Evolutionary conservation across 2,329 filamentous ascomycete species (phyloP).

Genomic region (Cladosporium sp.): DNA sequence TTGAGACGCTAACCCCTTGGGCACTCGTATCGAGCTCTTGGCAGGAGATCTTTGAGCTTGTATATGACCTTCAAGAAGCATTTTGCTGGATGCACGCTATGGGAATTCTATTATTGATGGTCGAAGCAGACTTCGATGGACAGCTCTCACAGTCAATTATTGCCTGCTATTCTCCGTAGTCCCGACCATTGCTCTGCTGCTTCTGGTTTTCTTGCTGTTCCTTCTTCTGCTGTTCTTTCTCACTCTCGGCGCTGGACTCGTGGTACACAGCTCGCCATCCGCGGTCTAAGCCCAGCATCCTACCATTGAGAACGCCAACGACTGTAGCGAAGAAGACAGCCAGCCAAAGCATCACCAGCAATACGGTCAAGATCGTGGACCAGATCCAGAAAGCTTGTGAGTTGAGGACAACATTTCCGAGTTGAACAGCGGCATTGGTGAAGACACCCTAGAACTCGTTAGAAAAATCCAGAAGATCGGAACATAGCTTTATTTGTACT

Average conservation of each 20-base stretch:
- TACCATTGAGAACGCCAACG: not conserved
- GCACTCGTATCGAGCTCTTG: not conserved
- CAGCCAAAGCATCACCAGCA: not conserved
- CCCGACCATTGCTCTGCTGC: not conserved
- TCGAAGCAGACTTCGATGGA: not conserved
- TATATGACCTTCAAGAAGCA: not conserved
- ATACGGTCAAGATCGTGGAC: not conserved
- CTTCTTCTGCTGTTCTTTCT: not conserved
- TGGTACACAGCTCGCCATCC: not conserved
- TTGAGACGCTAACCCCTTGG: not conserved
- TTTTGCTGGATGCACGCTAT: not conserved
- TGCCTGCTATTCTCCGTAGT: not conserved
- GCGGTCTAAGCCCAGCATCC: not conserved
- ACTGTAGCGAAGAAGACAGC: not conserved
- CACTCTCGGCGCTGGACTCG: not conserved
- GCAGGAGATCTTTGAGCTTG: slow-evolving; percentile 1
- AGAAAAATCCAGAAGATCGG: not conserved
- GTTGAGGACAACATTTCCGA: not conserved
- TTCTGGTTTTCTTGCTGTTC: not conserved
- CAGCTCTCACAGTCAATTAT: not conserved
- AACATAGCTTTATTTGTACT: not conserved
- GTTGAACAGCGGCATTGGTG: not conserved
- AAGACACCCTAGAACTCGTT: not conserved
- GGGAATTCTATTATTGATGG: too few species aligned
- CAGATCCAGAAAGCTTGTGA: not conserved